These are phyloP conservation scores for Kuraishia molischiana DNA, from an alignment of 805 yeast genomes.

Conservation along the genomic window DNA sequence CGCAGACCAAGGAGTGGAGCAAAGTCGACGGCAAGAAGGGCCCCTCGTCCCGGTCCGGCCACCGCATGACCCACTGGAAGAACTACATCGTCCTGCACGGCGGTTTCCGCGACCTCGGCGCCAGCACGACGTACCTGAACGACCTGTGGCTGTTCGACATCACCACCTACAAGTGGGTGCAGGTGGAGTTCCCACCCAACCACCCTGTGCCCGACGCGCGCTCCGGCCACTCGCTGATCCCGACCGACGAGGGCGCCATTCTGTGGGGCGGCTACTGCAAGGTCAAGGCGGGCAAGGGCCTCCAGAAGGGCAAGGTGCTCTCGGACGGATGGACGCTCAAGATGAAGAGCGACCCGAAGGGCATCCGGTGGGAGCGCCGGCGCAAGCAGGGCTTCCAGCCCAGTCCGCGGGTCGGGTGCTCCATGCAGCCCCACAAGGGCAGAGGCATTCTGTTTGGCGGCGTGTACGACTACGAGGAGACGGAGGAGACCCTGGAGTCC, in stretches of 20 bases:
- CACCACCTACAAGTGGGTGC: slow-evolving; percentile 83
- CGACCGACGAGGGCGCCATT: slow-evolving; percentile 73
- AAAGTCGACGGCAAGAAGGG: slow-evolving; percentile 68
- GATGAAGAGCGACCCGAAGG: slow-evolving; percentile 76
- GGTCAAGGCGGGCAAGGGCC: slow-evolving; percentile 80
- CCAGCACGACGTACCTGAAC: slow-evolving; percentile 69
- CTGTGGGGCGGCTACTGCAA: slow-evolving; percentile 92
- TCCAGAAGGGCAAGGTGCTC: slow-evolving; percentile 84
- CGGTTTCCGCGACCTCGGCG: slow-evolving; percentile 86
- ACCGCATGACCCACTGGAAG: slow-evolving; percentile 85
- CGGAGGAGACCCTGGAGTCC: slow-evolving; percentile 85
- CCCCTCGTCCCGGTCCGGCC: slow-evolving; percentile 89
- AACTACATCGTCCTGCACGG: slow-evolving; percentile 80
- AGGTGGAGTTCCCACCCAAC: slow-evolving; percentile 76
- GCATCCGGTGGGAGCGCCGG: slow-evolving; percentile 80
- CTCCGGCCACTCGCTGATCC: slow-evolving; percentile 84
- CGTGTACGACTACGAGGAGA: slow-evolving; percentile 89
- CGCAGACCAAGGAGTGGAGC: slow-evolving; percentile 80
- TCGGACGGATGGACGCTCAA: slow-evolving; percentile 80
- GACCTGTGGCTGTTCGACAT: slow-evolving; percentile 93
- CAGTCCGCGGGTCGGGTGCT: slow-evolving; percentile 89
- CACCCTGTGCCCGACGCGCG: slow-evolving; percentile 83
- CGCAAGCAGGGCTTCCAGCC: slow-evolving; percentile 87
- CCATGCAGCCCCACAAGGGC: slow-evolving; percentile 81
- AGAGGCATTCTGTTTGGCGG: slow-evolving; percentile 94